These are phyloP conservation scores for Fraxinus floribunda DNA, from an alignment of 305 asterid species.

Conservation along the genomic window DNA sequence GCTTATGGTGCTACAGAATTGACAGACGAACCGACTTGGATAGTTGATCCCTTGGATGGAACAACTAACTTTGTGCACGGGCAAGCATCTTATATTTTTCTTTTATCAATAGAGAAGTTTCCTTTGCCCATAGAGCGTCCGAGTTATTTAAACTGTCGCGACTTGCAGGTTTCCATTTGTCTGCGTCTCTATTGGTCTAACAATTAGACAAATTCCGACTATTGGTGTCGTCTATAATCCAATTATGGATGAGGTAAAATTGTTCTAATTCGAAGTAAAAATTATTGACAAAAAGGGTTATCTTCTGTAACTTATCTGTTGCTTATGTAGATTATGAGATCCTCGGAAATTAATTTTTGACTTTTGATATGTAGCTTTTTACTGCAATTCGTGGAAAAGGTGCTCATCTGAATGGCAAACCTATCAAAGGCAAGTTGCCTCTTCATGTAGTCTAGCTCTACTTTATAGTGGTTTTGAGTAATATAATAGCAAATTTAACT, in stretches of 20 bases:
- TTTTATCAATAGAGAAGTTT: neutral
- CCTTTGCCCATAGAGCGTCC: neutral
- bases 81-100: conserved; percentile 38
- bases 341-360: conserved; percentile 23
- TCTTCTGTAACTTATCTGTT: conserved; percentile 2
- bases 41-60: conserved; percentile 55
- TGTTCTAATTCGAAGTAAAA: neutral
- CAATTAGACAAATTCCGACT: conserved; percentile 64
- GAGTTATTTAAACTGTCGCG: conserved; percentile 4
- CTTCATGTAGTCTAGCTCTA: neutral
- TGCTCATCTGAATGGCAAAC: conserved; percentile 46
- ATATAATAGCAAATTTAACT: neutral
- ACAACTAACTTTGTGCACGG: conserved; percentile 93
- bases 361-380: conserved; percentile 52
- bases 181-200: conserved; percentile 76
- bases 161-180: conserved; percentile 50
- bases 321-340: conserved; percentile 6
- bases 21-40: conserved; percentile 57
- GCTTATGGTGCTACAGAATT: conserved; percentile 43
- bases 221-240: conserved; percentile 95
- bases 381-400: conserved; percentile 46
- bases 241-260: conserved; percentile 78
- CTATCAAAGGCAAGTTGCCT: conserved; percentile 40
- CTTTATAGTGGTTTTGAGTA: neutral
- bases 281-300: neutral